Evolutionary conservation across 2,329 filamentous ascomycete genomes (phyloP).

Genomic region (Sphaerulina vaccinii): DNA sequence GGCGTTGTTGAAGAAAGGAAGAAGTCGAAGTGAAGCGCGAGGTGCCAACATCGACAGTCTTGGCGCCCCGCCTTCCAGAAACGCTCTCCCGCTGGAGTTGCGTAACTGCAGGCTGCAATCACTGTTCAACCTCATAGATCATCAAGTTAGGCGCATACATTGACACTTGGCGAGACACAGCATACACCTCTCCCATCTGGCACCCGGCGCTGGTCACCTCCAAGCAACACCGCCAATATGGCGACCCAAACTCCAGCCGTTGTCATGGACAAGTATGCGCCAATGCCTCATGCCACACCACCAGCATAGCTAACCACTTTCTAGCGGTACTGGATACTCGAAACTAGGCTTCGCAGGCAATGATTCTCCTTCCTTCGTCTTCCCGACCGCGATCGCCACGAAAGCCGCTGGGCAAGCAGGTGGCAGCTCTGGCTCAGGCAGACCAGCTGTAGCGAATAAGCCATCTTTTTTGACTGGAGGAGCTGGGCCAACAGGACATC

Average conservation of each 20-base stretch:
- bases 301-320: conserved; percentile 27
- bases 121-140: neutral
- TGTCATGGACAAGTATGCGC: conserved; percentile 99
- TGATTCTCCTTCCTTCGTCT: conserved; percentile 98
- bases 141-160: neutral
- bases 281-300: conserved; percentile 2
- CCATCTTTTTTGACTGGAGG: conserved; percentile 92
- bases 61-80: conserved; percentile 20
- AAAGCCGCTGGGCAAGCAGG: conserved; percentile 69
- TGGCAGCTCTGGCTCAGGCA: conserved; percentile 73
- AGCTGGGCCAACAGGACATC: conserved; percentile 75
- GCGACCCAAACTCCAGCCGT: conserved; percentile 98
- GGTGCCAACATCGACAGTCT: too few species aligned
- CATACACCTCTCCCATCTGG: neutral
- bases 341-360: conserved; percentile 99
- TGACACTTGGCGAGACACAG: neutral
- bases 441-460: conserved; percentile 89
- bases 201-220: neutral
- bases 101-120: conserved; percentile 17
- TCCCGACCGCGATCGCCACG: conserved; percentile 96
- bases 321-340: conserved; percentile 96
- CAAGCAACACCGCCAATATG: conserved; percentile 57
- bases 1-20: neutral
- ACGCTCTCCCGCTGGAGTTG: conserved; percentile 8
- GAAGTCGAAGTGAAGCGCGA: neutral